These are phyloP conservation scores for Hypoxylon rubiginosum DNA, from an alignment of 2,329 filamentous ascomycete genomes.

Conservation along the genomic window DNA sequence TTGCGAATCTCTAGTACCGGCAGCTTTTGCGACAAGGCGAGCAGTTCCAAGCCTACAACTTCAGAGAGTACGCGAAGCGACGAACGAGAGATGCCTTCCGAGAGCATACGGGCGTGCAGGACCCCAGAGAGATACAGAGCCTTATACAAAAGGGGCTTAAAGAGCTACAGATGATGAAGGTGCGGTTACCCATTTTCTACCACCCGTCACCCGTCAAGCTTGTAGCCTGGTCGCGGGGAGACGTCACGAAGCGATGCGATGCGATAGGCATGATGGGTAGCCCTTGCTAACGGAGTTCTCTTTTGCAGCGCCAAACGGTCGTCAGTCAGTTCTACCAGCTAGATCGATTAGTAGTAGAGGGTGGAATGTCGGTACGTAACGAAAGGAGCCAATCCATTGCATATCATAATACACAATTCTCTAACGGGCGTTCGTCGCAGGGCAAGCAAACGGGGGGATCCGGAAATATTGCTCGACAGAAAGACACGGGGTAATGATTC, in stretches of 20 bases:
- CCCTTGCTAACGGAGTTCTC: conserved; percentile 18
- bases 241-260: conserved; percentile 6
- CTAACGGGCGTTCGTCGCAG: conserved; percentile 52
- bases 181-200: conserved; percentile 55
- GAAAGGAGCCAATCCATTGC: too few relatives aligned
- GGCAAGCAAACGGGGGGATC: conserved; percentile 78
- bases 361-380: conserved; percentile 78
- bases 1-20: conserved; percentile 76
- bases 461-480: conserved; percentile 79
- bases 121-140: conserved; percentile 85
- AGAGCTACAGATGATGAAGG: conserved; percentile 92
- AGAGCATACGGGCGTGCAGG: conserved; percentile 79
- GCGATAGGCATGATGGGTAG: not conserved
- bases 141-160: conserved; percentile 89
- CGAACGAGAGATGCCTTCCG: conserved; percentile 92
- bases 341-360: conserved; percentile 92
- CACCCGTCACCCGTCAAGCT: not conserved
- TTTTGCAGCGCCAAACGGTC: conserved; percentile 86
- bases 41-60: conserved; percentile 96
- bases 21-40: conserved; percentile 87
- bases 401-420: not conserved
- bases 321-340: conserved; percentile 96
- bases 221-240: not conserved
- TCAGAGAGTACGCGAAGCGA: conserved; percentile 94
- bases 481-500: conserved; percentile 78